A percentile compares a stretch with the other conserved stretches of the same genome.
These are phyloP conservation scores for Paramarasmius palmivorus DNA, from an alignment of 1,284 basidiomycete genomes.

Conservation along the genomic window DNA sequence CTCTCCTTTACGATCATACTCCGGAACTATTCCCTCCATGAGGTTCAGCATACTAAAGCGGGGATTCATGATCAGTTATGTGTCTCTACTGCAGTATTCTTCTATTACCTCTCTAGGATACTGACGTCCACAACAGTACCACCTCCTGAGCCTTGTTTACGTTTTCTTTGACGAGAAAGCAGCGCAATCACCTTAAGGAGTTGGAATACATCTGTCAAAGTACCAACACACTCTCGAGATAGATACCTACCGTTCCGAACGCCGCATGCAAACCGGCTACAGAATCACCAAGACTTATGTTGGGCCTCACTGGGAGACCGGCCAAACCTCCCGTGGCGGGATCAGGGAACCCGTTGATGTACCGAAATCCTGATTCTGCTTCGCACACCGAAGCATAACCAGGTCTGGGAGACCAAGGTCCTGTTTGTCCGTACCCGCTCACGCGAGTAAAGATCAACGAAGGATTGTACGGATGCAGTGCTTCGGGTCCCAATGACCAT, in stretches of 20 bases:
- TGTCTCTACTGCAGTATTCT: neutral
- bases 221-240: neutral
- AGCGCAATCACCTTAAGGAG: conserved; percentile 80
- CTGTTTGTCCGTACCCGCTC: conserved; percentile 73
- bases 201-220: neutral
- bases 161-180: conserved; percentile 47
- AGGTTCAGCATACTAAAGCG: conserved; percentile 65
- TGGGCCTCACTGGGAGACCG: conserved; percentile 67
- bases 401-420: conserved; percentile 67
- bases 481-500: conserved; percentile 61
- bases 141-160: conserved; percentile 33
- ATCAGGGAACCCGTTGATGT: conserved; percentile 67
- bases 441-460: conserved; percentile 71
- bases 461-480: conserved; percentile 57
- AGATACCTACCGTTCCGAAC: conserved; percentile 59
- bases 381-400: conserved; percentile 76
- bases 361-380: conserved; percentile 71
- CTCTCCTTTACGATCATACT: conserved; percentile 70
- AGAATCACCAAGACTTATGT: conserved; percentile 71
- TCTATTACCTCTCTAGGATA: conserved; percentile 63
- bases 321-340: conserved; percentile 48
- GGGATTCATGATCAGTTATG: neutral
- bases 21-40: conserved; percentile 78
- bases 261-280: conserved; percentile 71
- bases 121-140: conserved; percentile 73